Conservation (phyloP, 257 asterid species). For the Nyctanthes arbortristis region DNA sequence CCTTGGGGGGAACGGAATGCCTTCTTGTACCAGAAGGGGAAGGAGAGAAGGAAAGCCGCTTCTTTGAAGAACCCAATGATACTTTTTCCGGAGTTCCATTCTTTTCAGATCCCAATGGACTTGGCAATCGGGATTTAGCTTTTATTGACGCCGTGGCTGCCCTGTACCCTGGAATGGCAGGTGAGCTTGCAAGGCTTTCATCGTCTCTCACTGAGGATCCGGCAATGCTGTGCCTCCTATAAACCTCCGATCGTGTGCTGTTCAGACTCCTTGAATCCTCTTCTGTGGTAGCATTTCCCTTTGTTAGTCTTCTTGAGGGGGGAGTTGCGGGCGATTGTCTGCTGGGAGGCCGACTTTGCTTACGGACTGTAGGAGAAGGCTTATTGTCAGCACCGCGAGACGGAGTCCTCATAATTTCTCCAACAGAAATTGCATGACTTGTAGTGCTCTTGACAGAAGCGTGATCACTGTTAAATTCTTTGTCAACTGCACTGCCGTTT, state of each 20-base stretch:
- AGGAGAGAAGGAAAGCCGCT: constrained; percentile 55
- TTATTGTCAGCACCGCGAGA: constrained; percentile 22
- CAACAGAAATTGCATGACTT: constrained; percentile 30
- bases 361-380: constrained; percentile 42
- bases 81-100: constrained; percentile 42
- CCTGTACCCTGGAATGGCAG: constrained; percentile 70
- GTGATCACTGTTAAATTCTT: constrained; percentile 43
- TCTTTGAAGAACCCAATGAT: constrained; percentile 40
- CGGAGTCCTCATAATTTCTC: constrained; percentile 1
- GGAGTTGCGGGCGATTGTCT: constrained; percentile 74
- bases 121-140: constrained; percentile 54
- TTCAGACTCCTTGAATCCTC: constrained; percentile 67
- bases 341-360: constrained; percentile 44
- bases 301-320: constrained; percentile 38
- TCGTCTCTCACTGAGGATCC: constrained; percentile 78
- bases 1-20: constrained; percentile 41
- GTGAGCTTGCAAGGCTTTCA: constrained; percentile 70
- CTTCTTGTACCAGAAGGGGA: constrained; percentile 48
- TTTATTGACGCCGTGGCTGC: constrained; percentile 60
- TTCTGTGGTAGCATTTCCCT: constrained; percentile 45
- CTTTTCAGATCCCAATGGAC: constrained; percentile 49
- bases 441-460: constrained; percentile 37
- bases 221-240: constrained; percentile 60
- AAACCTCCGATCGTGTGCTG: constrained; percentile 59
- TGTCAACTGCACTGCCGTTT: constrained; percentile 38